Base-by-base conservation (phyloP, 192 early-diverging fungal species). In the Gaertneriomyces semiglobifer region DNA sequence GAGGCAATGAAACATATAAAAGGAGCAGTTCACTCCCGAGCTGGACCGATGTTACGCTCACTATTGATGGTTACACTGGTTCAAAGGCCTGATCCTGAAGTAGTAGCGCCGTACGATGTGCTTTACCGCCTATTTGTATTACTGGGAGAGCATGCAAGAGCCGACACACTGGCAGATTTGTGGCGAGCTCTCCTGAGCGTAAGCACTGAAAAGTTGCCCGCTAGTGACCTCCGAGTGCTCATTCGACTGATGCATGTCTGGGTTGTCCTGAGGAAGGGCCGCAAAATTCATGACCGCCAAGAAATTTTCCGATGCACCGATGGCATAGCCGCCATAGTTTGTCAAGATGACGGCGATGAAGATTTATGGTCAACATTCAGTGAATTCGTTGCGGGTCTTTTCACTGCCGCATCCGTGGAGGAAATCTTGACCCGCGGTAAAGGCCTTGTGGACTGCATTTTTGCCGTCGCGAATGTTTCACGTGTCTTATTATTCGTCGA, bases 1-100 rank as follows among this genome's bases (percentile, higher is more conserved):
- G 93, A 98, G 65, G 82, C 86, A 39, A 81, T 93, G 68, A 92
- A 94, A 70, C 77, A 78, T 65, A 85, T 87, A 59, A 74, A 82
- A 0, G 57, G 76, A 14, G 73, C 72, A 50, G 52, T 90, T 48
- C 84, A 88, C 70, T 89, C 86, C 5, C 71, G 79, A 12, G 74
- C 83, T 0, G 46, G 70, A 0, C 62, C 68, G 2, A 75, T 85
- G 25, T 55, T 86, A 33, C 48, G 51, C 42, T 16, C 18, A 14
- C 12, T 70, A 16, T 42, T 78, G n/a, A 58, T 43, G 11, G 55
- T 73, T 12, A 59, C 63, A 19, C 42, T 75, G 46, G 42, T 42
- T 16, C 48, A 42, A 19, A 58, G 55, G 33, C 56, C 47, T 9
- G 60, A 72, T 9, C 43, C 53, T 6, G 59, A 70, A 39, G 11